Percentiles rank a stretch among this genome's conserved stretches.
Conservation (phyloP, 2,329 filamentous ascomycete species). For the Talaromyces rugulosus region DNA sequence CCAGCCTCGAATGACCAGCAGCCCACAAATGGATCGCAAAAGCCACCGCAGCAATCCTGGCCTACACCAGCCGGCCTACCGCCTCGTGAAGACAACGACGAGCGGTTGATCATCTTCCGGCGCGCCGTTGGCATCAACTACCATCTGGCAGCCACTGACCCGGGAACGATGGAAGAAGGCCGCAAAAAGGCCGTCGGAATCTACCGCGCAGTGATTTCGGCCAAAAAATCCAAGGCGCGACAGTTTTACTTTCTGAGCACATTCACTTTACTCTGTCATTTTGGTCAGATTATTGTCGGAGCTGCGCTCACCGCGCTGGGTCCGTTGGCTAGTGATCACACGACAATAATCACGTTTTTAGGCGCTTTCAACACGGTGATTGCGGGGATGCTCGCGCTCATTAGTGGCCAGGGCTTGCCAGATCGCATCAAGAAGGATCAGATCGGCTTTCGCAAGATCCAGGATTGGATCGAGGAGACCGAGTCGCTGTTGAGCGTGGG, state of each 20-base stretch:
- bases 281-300: constrained; percentile 44
- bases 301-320: constrained; percentile 47
- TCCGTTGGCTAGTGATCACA: constrained; percentile 41
- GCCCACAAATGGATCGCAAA: background rate
- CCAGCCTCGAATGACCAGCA: background rate
- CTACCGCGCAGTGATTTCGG: constrained; percentile 8
- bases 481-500: constrained; percentile 12
- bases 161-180: constrained; percentile 13
- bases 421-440: constrained; percentile 46
- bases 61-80: constrained; percentile 7
- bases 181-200: constrained; percentile 9
- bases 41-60: constrained; percentile 3
- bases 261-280: constrained; percentile 10
- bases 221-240: constrained; percentile 1
- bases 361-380: constrained; percentile 61
- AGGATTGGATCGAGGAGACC: constrained; percentile 53
- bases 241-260: constrained; percentile 9
- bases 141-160: constrained; percentile 6
- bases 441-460: constrained; percentile 44
- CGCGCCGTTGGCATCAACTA: constrained; percentile 14
- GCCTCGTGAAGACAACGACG: constrained; percentile 7
- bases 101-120: constrained; percentile 11
- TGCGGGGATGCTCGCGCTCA: constrained; percentile 57
- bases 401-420: constrained; percentile 51
- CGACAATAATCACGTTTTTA: constrained; percentile 55